Percentiles rank a stretch among this genome's conserved stretches.
Conservation (phyloP, 1,284 basidiomycete species). For the Cryptococcus sp. region DNA sequence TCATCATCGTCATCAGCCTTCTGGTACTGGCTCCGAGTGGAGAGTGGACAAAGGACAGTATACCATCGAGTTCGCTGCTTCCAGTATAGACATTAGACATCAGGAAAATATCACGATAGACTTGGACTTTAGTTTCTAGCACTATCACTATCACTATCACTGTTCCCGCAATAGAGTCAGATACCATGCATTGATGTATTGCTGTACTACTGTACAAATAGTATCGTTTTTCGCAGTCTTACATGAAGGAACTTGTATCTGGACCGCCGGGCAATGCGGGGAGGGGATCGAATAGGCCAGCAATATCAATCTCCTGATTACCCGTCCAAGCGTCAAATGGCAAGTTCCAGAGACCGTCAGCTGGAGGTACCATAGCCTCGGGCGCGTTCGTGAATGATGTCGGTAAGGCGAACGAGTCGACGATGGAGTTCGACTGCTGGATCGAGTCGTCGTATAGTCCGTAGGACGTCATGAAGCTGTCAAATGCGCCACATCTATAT, state of each 20-base stretch:
- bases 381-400: not conserved
- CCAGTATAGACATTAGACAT: not conserved
- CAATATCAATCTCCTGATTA: conserved; percentile 5
- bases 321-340: conserved; percentile 12
- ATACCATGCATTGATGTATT: no score
- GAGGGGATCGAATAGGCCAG: conserved; percentile 5
- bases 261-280: no score
- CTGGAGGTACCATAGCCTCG: not conserved
- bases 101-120: not conserved
- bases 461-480: conserved; percentile 7
- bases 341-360: conserved; percentile 6
- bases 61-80: conserved; percentile 2
- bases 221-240: not conserved
- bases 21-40: conserved; percentile 2
- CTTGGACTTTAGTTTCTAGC: conserved; percentile 1
- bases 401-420: not conserved
- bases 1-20: not conserved
- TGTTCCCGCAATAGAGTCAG: no score
- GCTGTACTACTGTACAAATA: no score
- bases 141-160: no score
- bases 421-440: conserved; percentile 1
- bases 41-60: conserved; percentile 9
- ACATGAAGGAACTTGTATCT: no score
- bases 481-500: not conserved
- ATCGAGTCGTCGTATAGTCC: not conserved